phyloP scores from a whole-genome alignment of 306 rosid species.

The Erythrophleum fordii region DNA sequence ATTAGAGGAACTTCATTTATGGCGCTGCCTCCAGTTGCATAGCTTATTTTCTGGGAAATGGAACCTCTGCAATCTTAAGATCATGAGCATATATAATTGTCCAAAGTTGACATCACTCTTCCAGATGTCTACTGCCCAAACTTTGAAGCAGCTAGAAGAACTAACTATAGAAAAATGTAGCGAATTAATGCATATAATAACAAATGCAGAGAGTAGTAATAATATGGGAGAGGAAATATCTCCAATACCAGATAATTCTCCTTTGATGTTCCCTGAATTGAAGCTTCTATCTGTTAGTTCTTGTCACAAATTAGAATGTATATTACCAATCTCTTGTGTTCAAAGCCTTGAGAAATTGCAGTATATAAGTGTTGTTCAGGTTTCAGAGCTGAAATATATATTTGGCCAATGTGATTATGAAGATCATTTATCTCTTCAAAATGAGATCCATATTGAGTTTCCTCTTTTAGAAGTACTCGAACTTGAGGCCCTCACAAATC shows the following conservation, averaged over 20 bases:
- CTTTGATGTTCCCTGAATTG: not conserved
- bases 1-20: not conserved
- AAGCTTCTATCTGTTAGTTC: not conserved
- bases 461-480: not conserved
- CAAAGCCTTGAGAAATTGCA: not conserved
- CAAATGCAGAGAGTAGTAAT: not conserved
- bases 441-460: not conserved
- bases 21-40: not conserved
- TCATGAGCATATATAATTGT: not conserved
- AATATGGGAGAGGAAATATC: not conserved
- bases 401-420: not conserved
- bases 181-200: not conserved
- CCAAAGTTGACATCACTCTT: not conserved
- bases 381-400: not conserved
- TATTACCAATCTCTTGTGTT: not conserved
- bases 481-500: not conserved
- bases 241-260: not conserved
- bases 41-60: not conserved
- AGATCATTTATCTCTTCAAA: not conserved
- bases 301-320: not conserved
- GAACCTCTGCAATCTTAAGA: not conserved
- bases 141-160: not conserved
- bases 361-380: not conserved
- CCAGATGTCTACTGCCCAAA: not conserved
- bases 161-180: not conserved